Percentiles rank a stretch among this genome's conserved stretches.
These are phyloP conservation scores for Pseudocercospora vitis DNA, from an alignment of 2,329 filamentous ascomycete species.

Conservation along the genomic window DNA sequence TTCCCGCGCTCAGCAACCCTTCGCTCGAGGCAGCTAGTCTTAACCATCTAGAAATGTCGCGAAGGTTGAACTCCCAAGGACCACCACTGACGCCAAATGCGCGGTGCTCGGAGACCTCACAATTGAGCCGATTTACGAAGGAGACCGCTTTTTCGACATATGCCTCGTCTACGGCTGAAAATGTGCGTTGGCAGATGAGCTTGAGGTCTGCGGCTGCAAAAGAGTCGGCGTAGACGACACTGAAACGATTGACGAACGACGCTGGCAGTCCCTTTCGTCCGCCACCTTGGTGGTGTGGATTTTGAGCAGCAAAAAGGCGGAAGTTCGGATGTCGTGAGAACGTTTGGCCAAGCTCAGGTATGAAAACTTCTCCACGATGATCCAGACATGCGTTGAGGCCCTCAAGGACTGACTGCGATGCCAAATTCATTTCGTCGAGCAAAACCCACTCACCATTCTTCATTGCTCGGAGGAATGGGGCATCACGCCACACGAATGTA, in stretches of 20 bases:
- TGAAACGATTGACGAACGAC: constrained; percentile 97
- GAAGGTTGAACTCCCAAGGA: constrained; percentile 94
- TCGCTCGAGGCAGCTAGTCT: constrained; percentile 65
- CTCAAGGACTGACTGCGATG: constrained; percentile 93
- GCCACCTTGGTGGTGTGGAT: constrained; percentile 94
- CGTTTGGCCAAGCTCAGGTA: constrained; percentile 90
- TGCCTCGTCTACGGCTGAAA: constrained; percentile 60
- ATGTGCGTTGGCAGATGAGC: constrained; percentile 77
- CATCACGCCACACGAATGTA: constrained; percentile 92
- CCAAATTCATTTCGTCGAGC: constrained; percentile 97
- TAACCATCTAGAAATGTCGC: constrained; percentile 87
- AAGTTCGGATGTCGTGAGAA: constrained; percentile 89
- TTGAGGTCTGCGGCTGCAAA: constrained; percentile 79
- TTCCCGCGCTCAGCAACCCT: constrained; percentile 60
- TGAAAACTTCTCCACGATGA: constrained; percentile 91
- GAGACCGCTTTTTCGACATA: constrained; percentile 68
- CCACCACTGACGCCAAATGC: constrained; percentile 60
- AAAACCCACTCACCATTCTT: constrained; percentile 95
- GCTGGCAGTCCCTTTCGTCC: constrained; percentile 91
- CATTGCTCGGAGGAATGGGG: constrained; percentile 94
- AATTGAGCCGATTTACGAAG: constrained; percentile 79
- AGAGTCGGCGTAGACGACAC: constrained; percentile 93
- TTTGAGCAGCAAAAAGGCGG: constrained; percentile 94
- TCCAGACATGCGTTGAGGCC: constrained; percentile 95
- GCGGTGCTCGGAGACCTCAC: constrained; percentile 61